These are phyloP conservation scores for Colletotrichum eremochloae DNA, from an alignment of 2,329 filamentous ascomycete species.

Conservation along the genomic window DNA sequence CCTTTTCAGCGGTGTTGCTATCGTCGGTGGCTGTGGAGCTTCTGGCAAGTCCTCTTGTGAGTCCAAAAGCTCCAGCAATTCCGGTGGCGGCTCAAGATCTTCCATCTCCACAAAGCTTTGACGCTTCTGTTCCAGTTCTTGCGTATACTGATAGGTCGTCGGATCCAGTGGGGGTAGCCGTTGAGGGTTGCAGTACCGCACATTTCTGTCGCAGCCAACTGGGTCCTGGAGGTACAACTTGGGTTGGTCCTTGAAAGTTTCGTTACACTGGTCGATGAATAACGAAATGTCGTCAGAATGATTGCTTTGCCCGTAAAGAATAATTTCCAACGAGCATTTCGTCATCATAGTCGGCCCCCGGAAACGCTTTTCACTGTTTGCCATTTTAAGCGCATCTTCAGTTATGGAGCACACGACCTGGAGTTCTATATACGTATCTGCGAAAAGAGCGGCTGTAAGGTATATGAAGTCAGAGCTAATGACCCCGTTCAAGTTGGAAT, in stretches of 20 bases:
- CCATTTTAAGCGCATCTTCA: background rate
- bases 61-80: constrained; percentile 47
- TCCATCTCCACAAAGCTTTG: constrained; percentile 16
- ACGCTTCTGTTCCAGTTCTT: constrained; percentile 23
- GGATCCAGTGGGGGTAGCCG: constrained; percentile 46
- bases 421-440: background rate
- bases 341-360: too few relatives aligned
- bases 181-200: constrained; percentile 54
- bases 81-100: constrained; percentile 34
- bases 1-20: constrained; percentile 47
- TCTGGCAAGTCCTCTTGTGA: constrained; percentile 47
- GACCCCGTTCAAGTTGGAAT: background rate
- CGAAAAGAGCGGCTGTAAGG: constrained; percentile 6
- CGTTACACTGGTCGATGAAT: constrained; percentile 50
- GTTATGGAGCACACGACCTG: background rate
- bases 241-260: background rate
- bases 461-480: background rate
- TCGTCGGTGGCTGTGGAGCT: constrained; percentile 46
- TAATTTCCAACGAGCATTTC: background rate
- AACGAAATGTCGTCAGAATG: constrained; percentile 48
- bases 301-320: constrained; percentile 48
- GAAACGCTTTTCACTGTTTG: background rate
- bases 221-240: constrained; percentile 53
- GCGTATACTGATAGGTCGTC: background rate
- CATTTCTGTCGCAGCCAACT: constrained; percentile 45